Percentiles rank a stretch among this genome's conserved stretches.
phyloP scores from a whole-genome alignment of 2,329 filamentous ascomycete species.

The Rhynchosporium secalis region DNA sequence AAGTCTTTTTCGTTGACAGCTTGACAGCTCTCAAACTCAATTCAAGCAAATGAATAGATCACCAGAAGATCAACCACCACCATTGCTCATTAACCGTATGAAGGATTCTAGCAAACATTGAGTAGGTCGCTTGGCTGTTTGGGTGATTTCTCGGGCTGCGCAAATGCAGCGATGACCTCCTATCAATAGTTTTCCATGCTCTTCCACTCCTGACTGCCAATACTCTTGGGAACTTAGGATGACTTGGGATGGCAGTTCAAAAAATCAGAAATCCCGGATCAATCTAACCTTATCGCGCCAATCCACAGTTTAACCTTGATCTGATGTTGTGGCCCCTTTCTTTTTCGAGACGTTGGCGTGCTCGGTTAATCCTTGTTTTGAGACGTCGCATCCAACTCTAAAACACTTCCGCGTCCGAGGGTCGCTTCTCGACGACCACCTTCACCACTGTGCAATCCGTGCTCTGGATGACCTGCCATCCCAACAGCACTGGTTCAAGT shows the following conservation, averaged over 20 bases:
- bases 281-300: constrained; percentile 19
- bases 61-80: neutral
- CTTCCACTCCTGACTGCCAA: constrained; percentile 9
- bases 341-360: constrained; percentile 28
- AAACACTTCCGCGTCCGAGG: constrained; percentile 33
- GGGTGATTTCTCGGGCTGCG: constrained; percentile 9
- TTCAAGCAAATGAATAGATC: neutral
- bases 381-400: constrained; percentile 37
- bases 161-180: neutral
- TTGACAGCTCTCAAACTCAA: constrained; percentile 4
- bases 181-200: neutral
- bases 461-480: constrained; percentile 15
- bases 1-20: constrained; percentile 8
- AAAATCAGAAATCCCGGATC: constrained; percentile 25
- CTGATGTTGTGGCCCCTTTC: constrained; percentile 17
- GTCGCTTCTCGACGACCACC: constrained; percentile 26
- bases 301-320: constrained; percentile 16
- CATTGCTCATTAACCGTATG: neutral
- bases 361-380: constrained; percentile 29
- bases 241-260: constrained; percentile 21
- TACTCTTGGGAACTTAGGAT: neutral
- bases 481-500: neutral
- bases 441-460: constrained; percentile 25
- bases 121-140: constrained; percentile 11
- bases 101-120: constrained; percentile 8